phyloP scores from a whole-genome alignment of 1,284 basidiomycete species.

The Chondrostereum purpureum region DNA sequence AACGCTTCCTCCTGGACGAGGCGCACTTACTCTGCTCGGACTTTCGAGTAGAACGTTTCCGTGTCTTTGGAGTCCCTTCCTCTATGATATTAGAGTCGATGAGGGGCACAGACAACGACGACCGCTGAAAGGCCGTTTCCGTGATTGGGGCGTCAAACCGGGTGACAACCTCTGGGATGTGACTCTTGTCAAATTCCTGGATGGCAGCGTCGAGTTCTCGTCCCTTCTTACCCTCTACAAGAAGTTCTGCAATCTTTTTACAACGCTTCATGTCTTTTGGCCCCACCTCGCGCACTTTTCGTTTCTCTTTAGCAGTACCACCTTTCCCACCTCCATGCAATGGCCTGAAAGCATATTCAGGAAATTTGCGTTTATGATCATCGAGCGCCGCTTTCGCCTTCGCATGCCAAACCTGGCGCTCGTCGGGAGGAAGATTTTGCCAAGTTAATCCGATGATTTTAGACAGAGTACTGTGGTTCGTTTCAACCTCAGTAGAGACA shows the following conservation, averaged over 20 bases:
- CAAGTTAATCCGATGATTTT: constrained; percentile 71
- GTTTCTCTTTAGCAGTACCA: constrained; percentile 42
- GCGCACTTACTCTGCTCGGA: neutral
- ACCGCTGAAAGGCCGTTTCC: constrained; percentile 48
- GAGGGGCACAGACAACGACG: constrained; percentile 28
- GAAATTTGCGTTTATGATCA: constrained; percentile 63
- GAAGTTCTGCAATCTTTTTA: constrained; percentile 70
- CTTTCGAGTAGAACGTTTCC: constrained; percentile 1
- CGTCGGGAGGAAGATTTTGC: constrained; percentile 62
- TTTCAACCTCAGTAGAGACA: constrained; percentile 71
- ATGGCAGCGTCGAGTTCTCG: constrained; percentile 63
- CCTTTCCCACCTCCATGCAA: constrained; percentile 37
- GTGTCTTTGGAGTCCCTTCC: constrained; percentile 14
- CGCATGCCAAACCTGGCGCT: constrained; percentile 65
- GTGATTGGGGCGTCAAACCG: constrained; percentile 70
- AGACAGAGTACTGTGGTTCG: constrained; percentile 72
- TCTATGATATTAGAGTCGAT: constrained; percentile 21
- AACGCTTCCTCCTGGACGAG: constrained; percentile 17
- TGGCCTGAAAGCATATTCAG: constrained; percentile 66
- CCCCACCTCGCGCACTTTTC: constrained; percentile 60
- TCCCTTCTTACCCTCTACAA: constrained; percentile 70
- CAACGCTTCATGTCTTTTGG: constrained; percentile 67
- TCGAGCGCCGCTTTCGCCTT: constrained; percentile 59
- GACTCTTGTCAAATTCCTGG: constrained; percentile 63
- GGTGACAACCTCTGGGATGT: constrained; percentile 58